phyloP scores from a whole-genome alignment of 2,329 filamentous ascomycete species.

The Ophiostoma australiae region DNA sequence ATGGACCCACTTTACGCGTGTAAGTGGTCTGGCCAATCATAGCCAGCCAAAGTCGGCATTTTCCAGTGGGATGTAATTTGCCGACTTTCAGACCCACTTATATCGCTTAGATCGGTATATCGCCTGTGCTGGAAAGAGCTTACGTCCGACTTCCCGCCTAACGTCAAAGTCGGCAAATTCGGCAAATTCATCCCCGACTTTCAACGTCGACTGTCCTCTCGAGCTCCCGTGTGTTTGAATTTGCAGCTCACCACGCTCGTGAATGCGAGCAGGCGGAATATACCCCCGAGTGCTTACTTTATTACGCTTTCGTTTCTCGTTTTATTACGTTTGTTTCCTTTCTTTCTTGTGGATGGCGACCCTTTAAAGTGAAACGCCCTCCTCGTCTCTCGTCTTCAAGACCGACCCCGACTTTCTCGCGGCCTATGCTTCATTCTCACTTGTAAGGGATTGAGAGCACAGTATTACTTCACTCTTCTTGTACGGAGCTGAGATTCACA shows the following conservation, averaged over 20 bases:
- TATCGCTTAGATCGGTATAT: not conserved
- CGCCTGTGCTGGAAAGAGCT: not conserved
- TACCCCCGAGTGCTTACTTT: not conserved
- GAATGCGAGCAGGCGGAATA: not conserved
- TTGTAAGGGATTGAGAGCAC: no score
- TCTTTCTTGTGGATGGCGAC: not conserved
- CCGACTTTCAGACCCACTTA: not conserved
- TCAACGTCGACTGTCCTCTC: not conserved
- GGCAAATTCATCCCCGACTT: conserved; percentile 7
- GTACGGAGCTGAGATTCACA: not conserved
- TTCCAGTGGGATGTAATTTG: not conserved
- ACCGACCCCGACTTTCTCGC: not conserved
- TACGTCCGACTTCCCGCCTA: not conserved
- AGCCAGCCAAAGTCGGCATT: not conserved
- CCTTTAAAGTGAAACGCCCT: not conserved
- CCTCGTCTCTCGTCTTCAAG: not conserved
- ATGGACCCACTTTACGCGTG: not conserved
- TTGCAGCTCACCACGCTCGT: not conserved
- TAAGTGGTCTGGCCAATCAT: not conserved
- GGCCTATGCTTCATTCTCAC: not conserved
- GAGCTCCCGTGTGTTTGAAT: not conserved
- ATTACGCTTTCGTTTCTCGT: not conserved
- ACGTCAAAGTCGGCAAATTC: not conserved
- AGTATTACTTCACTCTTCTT: no score
- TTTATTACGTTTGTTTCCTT: not conserved